These are phyloP conservation scores for Talaromyces albobiverticillius DNA, from an alignment of 2,329 filamentous ascomycete genomes.

Conservation along the genomic window DNA sequence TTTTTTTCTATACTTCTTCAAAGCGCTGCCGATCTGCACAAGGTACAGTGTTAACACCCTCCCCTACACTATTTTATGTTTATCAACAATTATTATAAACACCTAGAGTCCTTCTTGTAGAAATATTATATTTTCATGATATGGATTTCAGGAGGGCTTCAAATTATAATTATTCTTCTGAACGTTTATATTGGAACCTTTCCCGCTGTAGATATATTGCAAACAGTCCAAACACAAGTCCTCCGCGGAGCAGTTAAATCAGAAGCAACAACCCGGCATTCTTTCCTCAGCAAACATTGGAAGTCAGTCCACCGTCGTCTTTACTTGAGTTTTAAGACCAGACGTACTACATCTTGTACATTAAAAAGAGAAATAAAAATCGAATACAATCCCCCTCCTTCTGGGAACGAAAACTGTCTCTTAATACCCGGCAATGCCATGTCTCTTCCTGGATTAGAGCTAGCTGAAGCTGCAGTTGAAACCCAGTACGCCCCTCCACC, in stretches of 20 bases:
- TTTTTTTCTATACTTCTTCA: too few relatives aligned
- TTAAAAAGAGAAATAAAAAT: neutral
- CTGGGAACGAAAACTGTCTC: neutral
- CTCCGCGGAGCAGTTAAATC: conserved; percentile 1
- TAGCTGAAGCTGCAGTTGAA: conserved; percentile 60
- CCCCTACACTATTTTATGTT: too few relatives aligned
- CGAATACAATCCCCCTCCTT: neutral
- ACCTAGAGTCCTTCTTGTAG: too few relatives aligned
- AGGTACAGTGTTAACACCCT: too few relatives aligned
- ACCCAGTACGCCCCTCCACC: conserved; percentile 34
- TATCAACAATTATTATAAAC: too few relatives aligned
- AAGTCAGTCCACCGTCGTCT: neutral
- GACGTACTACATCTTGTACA: neutral
- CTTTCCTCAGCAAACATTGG: neutral
- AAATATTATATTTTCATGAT: too few relatives aligned
- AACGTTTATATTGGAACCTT: too few relatives aligned
- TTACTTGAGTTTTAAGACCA: neutral
- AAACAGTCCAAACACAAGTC: conserved; percentile 10
- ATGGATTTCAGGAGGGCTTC: too few relatives aligned
- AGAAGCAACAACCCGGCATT: too few relatives aligned
- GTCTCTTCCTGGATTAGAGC: conserved; percentile 73
- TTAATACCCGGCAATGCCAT: conserved; percentile 42
- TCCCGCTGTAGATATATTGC: too few relatives aligned
- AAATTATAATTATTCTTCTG: too few relatives aligned
- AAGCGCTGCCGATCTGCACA: too few relatives aligned